These are phyloP conservation scores for Chlorella ohadii DNA, from an alignment of 139 green algal species.

Conservation along the genomic window DNA sequence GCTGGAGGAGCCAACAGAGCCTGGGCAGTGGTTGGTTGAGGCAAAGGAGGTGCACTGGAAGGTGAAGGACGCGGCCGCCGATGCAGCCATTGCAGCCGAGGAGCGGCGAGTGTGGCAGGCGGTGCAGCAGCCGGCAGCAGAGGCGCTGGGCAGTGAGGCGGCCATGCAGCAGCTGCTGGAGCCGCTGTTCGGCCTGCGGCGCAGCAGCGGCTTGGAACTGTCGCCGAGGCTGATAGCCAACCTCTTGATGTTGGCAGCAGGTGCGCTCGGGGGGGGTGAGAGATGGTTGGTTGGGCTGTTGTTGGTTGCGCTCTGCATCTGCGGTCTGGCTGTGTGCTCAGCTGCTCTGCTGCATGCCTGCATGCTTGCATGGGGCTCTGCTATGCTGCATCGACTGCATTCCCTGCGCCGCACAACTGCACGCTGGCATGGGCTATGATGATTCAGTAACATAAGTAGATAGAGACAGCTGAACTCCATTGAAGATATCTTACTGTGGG, in stretches of 20 bases:
- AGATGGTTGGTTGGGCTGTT: background rate
- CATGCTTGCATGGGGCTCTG: too few relatives aligned
- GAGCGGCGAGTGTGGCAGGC: slow-evolving; percentile 26
- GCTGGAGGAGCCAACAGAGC: background rate
- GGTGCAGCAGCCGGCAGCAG: slow-evolving; percentile 12
- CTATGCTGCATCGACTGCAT: too few relatives aligned
- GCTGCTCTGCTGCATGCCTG: background rate
- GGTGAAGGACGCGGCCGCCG: background rate
- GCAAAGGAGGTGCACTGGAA: background rate
- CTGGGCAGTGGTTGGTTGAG: slow-evolving; percentile 16
- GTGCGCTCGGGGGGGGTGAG: background rate
- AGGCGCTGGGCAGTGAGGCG: background rate
- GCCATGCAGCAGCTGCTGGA: slow-evolving; percentile 6
- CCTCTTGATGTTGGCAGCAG: slow-evolving; percentile 33
- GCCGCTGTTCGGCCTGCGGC: slow-evolving; percentile 8
- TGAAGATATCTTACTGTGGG: slow-evolving; percentile 40
- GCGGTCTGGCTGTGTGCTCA: background rate
- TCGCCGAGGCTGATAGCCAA: slow-evolving; percentile 20
- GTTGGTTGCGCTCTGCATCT: background rate
- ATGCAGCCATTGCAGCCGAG: background rate
- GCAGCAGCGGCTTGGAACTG: background rate
- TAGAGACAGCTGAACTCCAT: slow-evolving; percentile 42
- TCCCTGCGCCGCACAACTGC: too few relatives aligned
- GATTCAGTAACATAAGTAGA: slow-evolving; percentile 34
- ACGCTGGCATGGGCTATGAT: slow-evolving; percentile 6